Percentiles rank a stretch among this genome's conserved stretches.
Evolutionary conservation across 768 basidiomycete genomes (phyloP).

Genomic region (Strobilomyces confusus): DNA sequence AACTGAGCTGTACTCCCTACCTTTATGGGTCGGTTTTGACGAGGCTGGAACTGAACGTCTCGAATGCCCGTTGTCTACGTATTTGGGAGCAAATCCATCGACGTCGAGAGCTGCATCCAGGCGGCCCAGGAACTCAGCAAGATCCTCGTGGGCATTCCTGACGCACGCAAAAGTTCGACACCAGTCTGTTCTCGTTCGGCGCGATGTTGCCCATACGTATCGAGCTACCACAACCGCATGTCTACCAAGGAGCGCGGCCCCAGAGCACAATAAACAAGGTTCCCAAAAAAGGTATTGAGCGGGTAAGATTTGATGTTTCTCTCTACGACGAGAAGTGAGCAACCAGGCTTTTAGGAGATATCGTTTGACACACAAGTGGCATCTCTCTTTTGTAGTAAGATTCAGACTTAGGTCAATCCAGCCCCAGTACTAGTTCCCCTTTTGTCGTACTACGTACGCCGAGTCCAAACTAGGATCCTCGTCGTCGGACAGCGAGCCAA

Average conservation of each 20-base stretch:
- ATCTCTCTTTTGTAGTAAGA: constrained; percentile 33
- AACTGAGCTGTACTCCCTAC: constrained; percentile 49
- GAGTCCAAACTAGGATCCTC: neutral
- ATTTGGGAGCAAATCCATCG: constrained; percentile 71
- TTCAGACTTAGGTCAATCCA: constrained; percentile 28
- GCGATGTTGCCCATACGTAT: constrained; percentile 79
- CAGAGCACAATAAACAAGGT: too few species aligned
- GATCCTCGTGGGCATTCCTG: constrained; percentile 23
- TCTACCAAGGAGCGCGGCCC: too few species aligned
- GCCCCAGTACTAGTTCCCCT: neutral
- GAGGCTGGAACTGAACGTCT: constrained; percentile 56
- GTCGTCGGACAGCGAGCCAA: neutral
- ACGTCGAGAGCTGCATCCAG: constrained; percentile 50
- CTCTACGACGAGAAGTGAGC: neutral
- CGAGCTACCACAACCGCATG: too few species aligned
- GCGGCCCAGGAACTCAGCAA: constrained; percentile 38
- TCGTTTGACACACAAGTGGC: constrained; percentile 25
- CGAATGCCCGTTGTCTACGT: constrained; percentile 88
- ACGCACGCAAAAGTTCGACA: neutral
- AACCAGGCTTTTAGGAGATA: constrained; percentile 11
- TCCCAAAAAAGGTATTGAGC: too few species aligned
- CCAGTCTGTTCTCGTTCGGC: constrained; percentile 53
- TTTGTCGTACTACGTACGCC: neutral
- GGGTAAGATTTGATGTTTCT: constrained; percentile 37
- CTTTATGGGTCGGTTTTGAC: neutral